Percentiles rank a stretch among this genome's conserved stretches.
phyloP scores from a whole-genome alignment of 2,329 filamentous ascomycete genomes.

The Phialocephala sp. region DNA sequence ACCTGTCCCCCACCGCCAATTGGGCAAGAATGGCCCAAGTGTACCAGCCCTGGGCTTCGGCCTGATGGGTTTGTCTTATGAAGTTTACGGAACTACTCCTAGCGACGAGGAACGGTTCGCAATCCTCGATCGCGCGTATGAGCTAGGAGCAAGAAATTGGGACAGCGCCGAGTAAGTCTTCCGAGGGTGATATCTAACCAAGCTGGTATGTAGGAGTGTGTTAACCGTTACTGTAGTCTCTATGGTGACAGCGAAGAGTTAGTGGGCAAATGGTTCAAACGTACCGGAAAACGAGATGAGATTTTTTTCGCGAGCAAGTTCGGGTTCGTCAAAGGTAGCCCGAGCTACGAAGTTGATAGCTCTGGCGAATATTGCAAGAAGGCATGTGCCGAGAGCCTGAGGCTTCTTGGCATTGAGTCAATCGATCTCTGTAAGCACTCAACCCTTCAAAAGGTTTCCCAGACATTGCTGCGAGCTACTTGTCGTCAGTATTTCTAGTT shows the following conservation, averaged over 20 bases:
- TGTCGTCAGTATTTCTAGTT: neutral
- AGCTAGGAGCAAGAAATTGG: slow-evolving; percentile 45
- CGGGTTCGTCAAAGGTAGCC: slow-evolving; percentile 33
- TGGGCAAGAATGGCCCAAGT: slow-evolving; percentile 42
- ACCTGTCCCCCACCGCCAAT: slow-evolving; percentile 34
- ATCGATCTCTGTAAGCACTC: slow-evolving; percentile 45
- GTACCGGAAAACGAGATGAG: slow-evolving; percentile 49
- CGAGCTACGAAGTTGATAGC: slow-evolving; percentile 39
- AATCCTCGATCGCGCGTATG: slow-evolving; percentile 47
- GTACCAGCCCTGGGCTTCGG: slow-evolving; percentile 42
- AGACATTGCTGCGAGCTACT: no score
- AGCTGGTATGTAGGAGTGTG: no score
- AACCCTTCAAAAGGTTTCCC: no score
- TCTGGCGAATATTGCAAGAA: slow-evolving; percentile 49
- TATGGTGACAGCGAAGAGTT: slow-evolving; percentile 50
- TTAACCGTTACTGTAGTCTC: slow-evolving; percentile 16
- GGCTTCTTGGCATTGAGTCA: slow-evolving; percentile 46
- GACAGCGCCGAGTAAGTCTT: slow-evolving; percentile 32
- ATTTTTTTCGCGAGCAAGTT: slow-evolving; percentile 61
- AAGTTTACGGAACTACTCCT: slow-evolving; percentile 23
- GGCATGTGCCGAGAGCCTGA: slow-evolving; percentile 48
- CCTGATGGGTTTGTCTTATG: slow-evolving; percentile 39
- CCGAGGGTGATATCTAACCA: neutral
- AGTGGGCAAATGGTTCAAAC: slow-evolving; percentile 54
- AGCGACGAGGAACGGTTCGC: slow-evolving; percentile 45